Evolutionary conservation across 2,329 filamentous ascomycete genomes (phyloP).

Genomic region (Didymella keratinophila): DNA sequence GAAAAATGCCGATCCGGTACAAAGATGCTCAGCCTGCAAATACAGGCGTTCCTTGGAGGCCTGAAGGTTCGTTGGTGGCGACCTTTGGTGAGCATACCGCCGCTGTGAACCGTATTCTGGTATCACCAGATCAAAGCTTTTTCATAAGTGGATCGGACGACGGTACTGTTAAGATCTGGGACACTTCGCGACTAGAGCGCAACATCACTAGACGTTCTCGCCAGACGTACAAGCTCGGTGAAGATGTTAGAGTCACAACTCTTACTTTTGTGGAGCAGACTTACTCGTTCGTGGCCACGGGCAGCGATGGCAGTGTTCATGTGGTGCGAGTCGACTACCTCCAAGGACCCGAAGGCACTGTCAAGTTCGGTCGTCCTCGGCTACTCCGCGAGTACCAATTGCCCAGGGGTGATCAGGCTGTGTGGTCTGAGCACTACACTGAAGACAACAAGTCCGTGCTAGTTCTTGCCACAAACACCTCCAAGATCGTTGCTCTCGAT

Average conservation of each 20-base stretch:
- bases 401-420: constrained; percentile 74
- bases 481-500: constrained; percentile 83
- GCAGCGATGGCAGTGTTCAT: constrained; percentile 81
- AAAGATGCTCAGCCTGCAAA: constrained; percentile 59
- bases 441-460: constrained; percentile 82
- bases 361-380: constrained; percentile 79
- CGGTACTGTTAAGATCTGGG: constrained; percentile 91
- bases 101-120: constrained; percentile 79
- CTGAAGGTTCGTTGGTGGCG: constrained; percentile 82
- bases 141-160: constrained; percentile 95
- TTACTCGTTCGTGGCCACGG: constrained; percentile 90
- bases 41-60: constrained; percentile 75
- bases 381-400: constrained; percentile 79
- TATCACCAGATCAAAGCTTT: constrained; percentile 90
- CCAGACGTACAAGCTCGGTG: constrained; percentile 80
- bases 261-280: constrained; percentile 93
- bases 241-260: constrained; percentile 76
- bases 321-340: constrained; percentile 82
- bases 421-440: constrained; percentile 93
- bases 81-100: constrained; percentile 88
- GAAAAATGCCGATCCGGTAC: constrained; percentile 60
- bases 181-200: constrained; percentile 85
- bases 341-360: constrained; percentile 61
- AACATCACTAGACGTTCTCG: constrained; percentile 89
- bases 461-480: constrained; percentile 84